Conservation (phyloP, 1,284 basidiomycete genomes). For the Lentinula novae-zelandiae region DNA sequence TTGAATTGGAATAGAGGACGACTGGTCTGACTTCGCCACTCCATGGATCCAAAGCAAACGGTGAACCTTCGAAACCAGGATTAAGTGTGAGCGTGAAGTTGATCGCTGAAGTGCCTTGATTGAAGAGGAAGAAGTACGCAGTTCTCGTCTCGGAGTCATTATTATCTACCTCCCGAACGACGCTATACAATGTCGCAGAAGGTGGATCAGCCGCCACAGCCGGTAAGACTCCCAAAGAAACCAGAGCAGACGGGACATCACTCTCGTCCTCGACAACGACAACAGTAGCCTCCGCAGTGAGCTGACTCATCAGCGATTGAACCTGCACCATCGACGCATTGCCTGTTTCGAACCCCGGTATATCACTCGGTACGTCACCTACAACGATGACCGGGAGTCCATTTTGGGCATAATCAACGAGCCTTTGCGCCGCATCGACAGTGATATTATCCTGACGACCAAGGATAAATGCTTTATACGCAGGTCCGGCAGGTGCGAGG, state of each 20-base stretch:
- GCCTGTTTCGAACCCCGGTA: constrained; percentile 15
- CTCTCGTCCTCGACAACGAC: constrained; percentile 11
- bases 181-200: constrained; percentile 10
- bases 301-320: constrained; percentile 14
- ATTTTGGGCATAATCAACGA: constrained; percentile 13
- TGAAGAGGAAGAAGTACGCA: constrained; percentile 16
- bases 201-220: constrained; percentile 9
- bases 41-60: constrained; percentile 17
- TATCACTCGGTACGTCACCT: constrained; percentile 13
- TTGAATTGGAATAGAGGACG: constrained; percentile 3
- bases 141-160: background rate
- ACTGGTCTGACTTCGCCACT: constrained; percentile 14
- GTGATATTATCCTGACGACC: constrained; percentile 14
- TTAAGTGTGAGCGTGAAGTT: constrained; percentile 15
- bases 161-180: constrained; percentile 12
- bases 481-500: constrained; percentile 14
- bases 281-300: constrained; percentile 7
- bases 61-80: constrained; percentile 14
- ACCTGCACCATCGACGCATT: constrained; percentile 12
- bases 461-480: constrained; percentile 17
- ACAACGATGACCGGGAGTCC: constrained; percentile 14
- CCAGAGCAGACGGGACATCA: background rate
- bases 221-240: constrained; percentile 5
- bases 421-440: constrained; percentile 12
- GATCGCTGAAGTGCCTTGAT: constrained; percentile 8